These are phyloP conservation scores for Penicillium hesseltinei DNA, from an alignment of 2,329 filamentous ascomycete species.

Conservation along the genomic window DNA sequence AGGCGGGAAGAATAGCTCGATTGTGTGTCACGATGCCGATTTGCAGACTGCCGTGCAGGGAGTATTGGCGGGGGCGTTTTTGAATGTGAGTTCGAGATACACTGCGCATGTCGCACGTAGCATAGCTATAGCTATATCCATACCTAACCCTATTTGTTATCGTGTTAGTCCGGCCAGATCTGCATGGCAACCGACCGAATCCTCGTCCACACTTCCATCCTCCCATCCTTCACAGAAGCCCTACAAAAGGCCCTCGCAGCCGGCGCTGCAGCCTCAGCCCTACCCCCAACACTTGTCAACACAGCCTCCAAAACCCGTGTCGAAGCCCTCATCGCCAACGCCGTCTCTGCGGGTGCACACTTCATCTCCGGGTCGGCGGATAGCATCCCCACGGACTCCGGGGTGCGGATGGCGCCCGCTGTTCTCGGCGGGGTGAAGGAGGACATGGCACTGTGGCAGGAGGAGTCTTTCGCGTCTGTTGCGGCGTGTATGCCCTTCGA, in stretches of 20 bases:
- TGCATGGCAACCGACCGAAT: conserved; percentile 82
- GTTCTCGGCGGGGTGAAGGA: conserved; percentile 64
- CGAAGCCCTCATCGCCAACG: conserved; percentile 26
- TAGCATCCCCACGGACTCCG: conserved; percentile 13
- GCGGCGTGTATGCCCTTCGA: conserved; percentile 66
- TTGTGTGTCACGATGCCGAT: conserved; percentile 77
- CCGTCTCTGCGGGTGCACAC: conserved; percentile 33
- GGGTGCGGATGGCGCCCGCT: conserved; percentile 58
- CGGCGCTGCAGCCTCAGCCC: conserved; percentile 34
- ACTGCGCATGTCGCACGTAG: neutral
- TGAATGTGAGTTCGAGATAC: conserved; percentile 28
- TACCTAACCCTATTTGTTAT: neutral
- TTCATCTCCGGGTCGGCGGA: conserved; percentile 28
- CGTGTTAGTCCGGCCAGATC: conserved; percentile 66
- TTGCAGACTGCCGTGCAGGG: conserved; percentile 57
- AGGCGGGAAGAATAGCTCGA: conserved; percentile 75
- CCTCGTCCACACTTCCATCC: conserved; percentile 56
- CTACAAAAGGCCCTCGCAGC: conserved; percentile 45
- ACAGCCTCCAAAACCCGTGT: conserved; percentile 47
- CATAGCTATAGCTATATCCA: neutral
- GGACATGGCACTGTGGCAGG: conserved; percentile 70
- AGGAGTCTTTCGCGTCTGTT: conserved; percentile 72
- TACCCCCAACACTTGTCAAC: conserved; percentile 43
- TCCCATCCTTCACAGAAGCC: conserved; percentile 51
- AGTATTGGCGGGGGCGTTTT: conserved; percentile 34